Percentiles rank a stretch among this genome's conserved stretches.
phyloP scores from a whole-genome alignment of 805 yeast genomes.

The Monosporozyma aerobia region DNA sequence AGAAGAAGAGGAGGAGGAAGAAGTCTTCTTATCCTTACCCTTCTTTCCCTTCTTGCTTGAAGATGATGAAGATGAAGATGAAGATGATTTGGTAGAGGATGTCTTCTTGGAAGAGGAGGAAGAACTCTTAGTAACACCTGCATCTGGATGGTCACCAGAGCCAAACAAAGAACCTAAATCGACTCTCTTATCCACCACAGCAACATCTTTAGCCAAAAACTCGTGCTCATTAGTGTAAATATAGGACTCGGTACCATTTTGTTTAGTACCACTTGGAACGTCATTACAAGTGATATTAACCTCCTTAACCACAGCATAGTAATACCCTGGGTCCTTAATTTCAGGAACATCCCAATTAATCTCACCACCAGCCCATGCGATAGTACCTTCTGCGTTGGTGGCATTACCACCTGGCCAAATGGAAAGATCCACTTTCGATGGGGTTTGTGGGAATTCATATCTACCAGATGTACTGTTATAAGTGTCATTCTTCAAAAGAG shows the following conservation, averaged over 20 bases:
- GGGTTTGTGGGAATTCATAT: slow-evolving; percentile 63
- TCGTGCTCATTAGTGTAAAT: slow-evolving; percentile 42
- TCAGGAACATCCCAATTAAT: slow-evolving; percentile 78
- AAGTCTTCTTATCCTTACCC: neutral
- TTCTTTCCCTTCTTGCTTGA: neutral
- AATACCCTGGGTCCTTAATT: slow-evolving; percentile 69
- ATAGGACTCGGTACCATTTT: slow-evolving; percentile 42
- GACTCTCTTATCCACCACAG: slow-evolving; percentile 54
- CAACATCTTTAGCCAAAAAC: slow-evolving; percentile 40
- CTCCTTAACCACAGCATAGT: slow-evolving; percentile 53
- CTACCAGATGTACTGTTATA: slow-evolving; percentile 50
- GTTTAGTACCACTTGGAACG: slow-evolving; percentile 48
- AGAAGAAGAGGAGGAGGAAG: slow-evolving; percentile 1
- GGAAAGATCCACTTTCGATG: slow-evolving; percentile 62
- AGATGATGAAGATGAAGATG: neutral
- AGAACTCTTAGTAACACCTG: slow-evolving; percentile 5
- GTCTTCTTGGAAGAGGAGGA: slow-evolving; percentile 3
- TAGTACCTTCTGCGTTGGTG: slow-evolving; percentile 49
- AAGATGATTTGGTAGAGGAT: neutral
- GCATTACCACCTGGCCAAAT: slow-evolving; percentile 71
- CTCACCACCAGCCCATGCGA: slow-evolving; percentile 82
- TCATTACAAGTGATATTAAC: slow-evolving; percentile 62
- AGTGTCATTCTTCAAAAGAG: slow-evolving; percentile 50
- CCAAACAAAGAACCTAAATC: slow-evolving; percentile 51
- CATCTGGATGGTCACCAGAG: slow-evolving; percentile 54